Evolutionary conservation across 176 grass and related monocot genomes (phyloP).

Genomic region (Eremochloa ophiuroides): DNA sequence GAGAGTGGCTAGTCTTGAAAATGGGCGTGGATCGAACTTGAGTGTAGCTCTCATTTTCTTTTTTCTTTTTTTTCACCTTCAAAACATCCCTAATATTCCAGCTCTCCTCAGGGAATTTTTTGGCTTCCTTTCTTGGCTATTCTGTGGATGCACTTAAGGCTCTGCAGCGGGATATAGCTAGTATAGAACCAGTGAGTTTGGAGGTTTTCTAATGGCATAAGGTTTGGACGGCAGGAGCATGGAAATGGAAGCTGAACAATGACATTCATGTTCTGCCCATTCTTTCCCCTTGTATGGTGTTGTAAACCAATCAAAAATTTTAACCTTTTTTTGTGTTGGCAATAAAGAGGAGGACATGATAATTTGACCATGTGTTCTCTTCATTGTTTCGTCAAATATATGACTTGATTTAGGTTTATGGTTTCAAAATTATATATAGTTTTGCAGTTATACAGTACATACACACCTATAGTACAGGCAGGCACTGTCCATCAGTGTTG

Average conservation of each 20-base stretch:
- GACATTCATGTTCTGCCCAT: constrained; percentile 52
- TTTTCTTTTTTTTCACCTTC: not conserved
- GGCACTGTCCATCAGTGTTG: not conserved
- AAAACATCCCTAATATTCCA: constrained; percentile 21
- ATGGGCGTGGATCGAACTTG: not conserved
- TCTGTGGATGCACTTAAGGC: constrained; percentile 27
- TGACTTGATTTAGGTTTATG: not conserved
- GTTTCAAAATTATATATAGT: not conserved
- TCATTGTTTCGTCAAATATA: not conserved
- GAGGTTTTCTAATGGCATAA: constrained; percentile 38
- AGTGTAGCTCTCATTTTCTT: constrained; percentile 25
- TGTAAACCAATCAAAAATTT: constrained; percentile 41
- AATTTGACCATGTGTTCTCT: constrained; percentile 8
- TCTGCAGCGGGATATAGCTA: constrained; percentile 54
- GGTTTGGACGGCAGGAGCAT: constrained; percentile 32
- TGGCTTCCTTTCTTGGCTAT: constrained; percentile 32
- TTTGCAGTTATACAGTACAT: not conserved
- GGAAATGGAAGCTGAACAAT: constrained; percentile 39
- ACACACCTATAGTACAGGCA: not conserved
- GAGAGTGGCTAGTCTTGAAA: constrained; percentile 42
- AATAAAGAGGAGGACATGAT: constrained; percentile 67
- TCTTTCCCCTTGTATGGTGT: constrained; percentile 41
- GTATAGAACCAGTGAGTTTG: constrained; percentile 44
- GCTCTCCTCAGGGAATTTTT: constrained; percentile 23
- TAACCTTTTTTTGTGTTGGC: constrained; percentile 19